Evolutionary conservation across 441 rosid genomes (phyloP).

Genomic region (Pelargonium australe): DNA sequence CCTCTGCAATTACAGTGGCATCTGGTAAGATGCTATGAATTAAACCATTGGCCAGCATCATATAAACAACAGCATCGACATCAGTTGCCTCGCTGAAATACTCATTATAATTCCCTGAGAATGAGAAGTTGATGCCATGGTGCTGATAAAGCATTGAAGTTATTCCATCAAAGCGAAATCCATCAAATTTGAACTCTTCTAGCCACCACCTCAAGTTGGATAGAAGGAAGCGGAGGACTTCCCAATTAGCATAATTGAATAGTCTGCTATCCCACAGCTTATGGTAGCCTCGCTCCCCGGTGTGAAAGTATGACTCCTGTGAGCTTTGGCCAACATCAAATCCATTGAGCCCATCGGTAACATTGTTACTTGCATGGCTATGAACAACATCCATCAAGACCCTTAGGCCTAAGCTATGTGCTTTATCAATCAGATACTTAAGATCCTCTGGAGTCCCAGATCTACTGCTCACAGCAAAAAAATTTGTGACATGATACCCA

Average conservation of each 20-base stretch:
- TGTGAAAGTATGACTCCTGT: constrained; percentile 69
- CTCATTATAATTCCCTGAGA: constrained; percentile 59
- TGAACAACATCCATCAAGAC: constrained; percentile 77
- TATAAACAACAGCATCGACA: constrained; percentile 73
- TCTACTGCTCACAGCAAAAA: constrained; percentile 77
- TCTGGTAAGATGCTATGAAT: constrained; percentile 59
- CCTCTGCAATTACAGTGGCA: constrained; percentile 76
- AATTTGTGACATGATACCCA: constrained; percentile 77
- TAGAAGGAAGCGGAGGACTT: constrained; percentile 75
- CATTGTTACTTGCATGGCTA: constrained; percentile 77
- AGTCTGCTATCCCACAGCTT: constrained; percentile 74
- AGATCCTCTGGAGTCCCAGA: constrained; percentile 85
- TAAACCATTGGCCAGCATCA: constrained; percentile 69
- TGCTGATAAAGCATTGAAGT: constrained; percentile 85
- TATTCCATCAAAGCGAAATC: constrained; percentile 76
- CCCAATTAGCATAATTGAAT: constrained; percentile 83
- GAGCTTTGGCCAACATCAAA: constrained; percentile 77
- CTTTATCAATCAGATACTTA: constrained; percentile 76
- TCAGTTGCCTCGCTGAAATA: constrained; percentile 73
- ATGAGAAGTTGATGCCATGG: constrained; percentile 64
- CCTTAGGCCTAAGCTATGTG: constrained; percentile 66
- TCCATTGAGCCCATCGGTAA: constrained; percentile 80
- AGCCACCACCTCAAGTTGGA: constrained; percentile 87
- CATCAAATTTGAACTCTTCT: constrained; percentile 74
- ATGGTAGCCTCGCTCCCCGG: constrained; percentile 72